Conservation (phyloP, 1,284 basidiomycete genomes). For the Moniliophthora roreri region DNA sequence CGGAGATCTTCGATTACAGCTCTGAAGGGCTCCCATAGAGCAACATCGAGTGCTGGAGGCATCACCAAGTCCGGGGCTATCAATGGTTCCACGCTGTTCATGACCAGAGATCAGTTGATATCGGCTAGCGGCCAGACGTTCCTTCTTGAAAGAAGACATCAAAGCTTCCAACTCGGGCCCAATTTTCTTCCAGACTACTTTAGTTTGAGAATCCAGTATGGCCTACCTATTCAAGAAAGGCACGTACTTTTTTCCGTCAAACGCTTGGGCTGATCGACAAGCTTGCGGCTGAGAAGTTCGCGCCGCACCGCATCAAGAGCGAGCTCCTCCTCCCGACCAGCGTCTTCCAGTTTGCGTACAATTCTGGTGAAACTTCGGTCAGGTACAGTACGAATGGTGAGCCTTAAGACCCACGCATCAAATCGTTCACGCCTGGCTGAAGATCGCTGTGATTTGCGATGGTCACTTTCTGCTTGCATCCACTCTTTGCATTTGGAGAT, state of each 20-base stretch:
- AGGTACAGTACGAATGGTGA: too few species aligned
- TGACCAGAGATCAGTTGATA: neutral
- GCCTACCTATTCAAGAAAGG: neutral
- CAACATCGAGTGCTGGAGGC: neutral
- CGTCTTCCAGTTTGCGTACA: neutral
- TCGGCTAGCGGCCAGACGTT: neutral
- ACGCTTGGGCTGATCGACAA: neutral
- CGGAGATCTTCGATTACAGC: neutral
- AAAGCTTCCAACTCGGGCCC: neutral
- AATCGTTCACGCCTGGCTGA: neutral
- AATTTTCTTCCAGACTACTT: neutral
- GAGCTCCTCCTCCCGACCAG: neutral
- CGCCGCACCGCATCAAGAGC: neutral
- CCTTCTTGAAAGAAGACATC: neutral
- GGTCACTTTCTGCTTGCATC: neutral
- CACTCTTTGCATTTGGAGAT: neutral
- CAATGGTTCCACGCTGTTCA: neutral
- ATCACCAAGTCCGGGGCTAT: neutral
- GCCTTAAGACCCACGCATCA: too few species aligned
- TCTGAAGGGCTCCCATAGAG: neutral
- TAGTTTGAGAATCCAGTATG: neutral
- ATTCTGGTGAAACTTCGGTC: neutral
- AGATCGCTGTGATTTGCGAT: neutral
- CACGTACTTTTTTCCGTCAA: neutral
- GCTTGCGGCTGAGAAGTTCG: neutral